Base-by-base conservation (phyloP, 495 filamentous ascomycete genomes). In the Penicillium subrubescens region DNA sequence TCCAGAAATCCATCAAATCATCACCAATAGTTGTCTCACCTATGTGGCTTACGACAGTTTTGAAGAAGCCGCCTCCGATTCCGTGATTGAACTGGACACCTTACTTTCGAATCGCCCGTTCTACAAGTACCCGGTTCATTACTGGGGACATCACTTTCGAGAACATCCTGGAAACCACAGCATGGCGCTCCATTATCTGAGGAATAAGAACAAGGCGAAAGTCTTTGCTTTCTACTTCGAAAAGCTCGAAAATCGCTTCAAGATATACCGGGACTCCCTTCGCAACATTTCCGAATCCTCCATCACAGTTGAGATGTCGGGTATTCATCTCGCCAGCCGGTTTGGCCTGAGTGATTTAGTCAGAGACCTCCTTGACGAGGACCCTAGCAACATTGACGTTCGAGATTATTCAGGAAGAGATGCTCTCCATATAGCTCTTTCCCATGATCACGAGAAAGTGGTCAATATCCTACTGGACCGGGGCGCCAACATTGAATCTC, bases 1-100 rank as follows among this genome's bases (percentile, higher is more conserved):
- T 31, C 59, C 63, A 6, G 29, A 62, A 3, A 56, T 57, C 19
- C 65, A 61, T 34, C 17, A 41, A 11, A 11, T 61, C 5, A 70
- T 68, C 33, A 43, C 61, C 1, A 33, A 61, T 23, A 54, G 27
- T 12, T 70, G 65, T 43, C 25, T 70, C 8, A 64, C 65, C 12
- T 63, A 71, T 23, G 50, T 31, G 11, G 19, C 50, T 10, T 53
- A 53, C 12, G 50, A 53, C 23, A 21, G 43, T n/a, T 46, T 46
- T 46, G 43, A 46, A 23, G 19, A 21, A 11, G 19, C 1, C 19
- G n/a, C 43, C n/a, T 46, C 43, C 6, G 1, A 17, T 23, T 46
- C 43, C 5, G 43, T 21, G 19, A 19, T 10, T 11, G 43, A n/a
- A 46, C n/a, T 19, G n/a, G 43, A 46, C 5, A 5, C 17, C 6